Conservation (phyloP, 768 basidiomycete species). For the Hortiboletus campestris region DNA sequence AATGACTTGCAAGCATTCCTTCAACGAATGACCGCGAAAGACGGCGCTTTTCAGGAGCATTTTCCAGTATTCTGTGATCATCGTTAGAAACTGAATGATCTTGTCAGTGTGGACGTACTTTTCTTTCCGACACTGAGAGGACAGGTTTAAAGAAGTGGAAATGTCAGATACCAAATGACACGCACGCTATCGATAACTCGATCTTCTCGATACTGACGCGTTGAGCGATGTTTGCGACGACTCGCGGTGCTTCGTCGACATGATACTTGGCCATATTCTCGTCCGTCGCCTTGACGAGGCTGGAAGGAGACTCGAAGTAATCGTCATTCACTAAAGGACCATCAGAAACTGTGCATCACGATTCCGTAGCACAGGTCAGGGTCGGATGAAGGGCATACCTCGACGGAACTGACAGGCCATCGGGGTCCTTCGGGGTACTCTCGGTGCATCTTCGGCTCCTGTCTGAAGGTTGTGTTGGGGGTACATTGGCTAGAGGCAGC, state of each 20-base stretch:
- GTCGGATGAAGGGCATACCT: conserved; percentile 36
- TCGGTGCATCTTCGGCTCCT: conserved; percentile 21
- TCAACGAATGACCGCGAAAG: conserved; percentile 6
- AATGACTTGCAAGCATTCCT: conserved; percentile 12
- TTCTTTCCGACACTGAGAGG: conserved; percentile 8
- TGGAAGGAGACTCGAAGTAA: conserved; percentile 2
- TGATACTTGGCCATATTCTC: conserved; percentile 4
- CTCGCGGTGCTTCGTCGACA: conserved; percentile 9
- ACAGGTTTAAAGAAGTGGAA: neutral
- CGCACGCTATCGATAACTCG: conserved; percentile 13
- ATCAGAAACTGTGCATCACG: neutral
- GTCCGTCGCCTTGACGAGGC: neutral
- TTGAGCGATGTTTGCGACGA: conserved; percentile 14
- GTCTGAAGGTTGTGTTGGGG: conserved; percentile 12
- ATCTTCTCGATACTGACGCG: conserved; percentile 14
- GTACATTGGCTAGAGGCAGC: conserved; percentile 12
- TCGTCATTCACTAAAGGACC: conserved; percentile 1
- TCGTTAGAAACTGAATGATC: neutral
- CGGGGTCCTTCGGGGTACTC: conserved; percentile 47
- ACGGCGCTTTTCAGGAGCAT: conserved; percentile 6
- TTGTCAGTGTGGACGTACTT: neutral
- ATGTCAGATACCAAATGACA: neutral
- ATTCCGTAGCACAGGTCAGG: neutral
- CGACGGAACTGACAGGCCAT: conserved; percentile 79
- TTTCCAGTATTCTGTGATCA: conserved; percentile 9